Evolutionary conservation across 176 grass and related monocot genomes (phyloP).

Genomic region (Avena insularis): DNA sequence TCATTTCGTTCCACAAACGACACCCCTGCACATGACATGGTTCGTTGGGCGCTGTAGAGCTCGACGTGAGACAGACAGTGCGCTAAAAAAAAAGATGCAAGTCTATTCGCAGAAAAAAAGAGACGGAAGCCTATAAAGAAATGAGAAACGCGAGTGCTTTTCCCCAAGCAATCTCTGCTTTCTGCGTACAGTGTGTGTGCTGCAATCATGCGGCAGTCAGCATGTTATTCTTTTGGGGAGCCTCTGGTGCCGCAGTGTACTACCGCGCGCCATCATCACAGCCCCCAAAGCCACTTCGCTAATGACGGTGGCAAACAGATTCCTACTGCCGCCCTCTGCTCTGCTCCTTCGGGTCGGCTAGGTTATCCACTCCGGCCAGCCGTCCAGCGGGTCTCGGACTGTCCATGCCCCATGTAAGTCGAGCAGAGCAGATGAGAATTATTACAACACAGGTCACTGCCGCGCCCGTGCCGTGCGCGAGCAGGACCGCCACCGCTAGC

Average conservation of each 20-base stretch:
- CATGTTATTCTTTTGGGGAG: slow-evolving; percentile 37
- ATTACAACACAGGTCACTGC: neutral
- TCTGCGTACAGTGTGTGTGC: slow-evolving; percentile 11
- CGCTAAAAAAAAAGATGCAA: neutral
- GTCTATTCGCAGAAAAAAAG: neutral
- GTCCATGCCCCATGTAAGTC: neutral
- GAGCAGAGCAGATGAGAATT: neutral
- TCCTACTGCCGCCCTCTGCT: neutral
- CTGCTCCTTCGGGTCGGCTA: neutral
- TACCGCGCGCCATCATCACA: slow-evolving; percentile 5
- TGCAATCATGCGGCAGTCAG: slow-evolving; percentile 47
- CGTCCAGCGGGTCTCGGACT: neutral
- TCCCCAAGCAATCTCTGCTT: slow-evolving; percentile 23
- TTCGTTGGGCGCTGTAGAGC: neutral
- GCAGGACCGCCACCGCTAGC: slow-evolving; percentile 19
- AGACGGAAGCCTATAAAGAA: neutral
- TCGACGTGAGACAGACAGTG: neutral
- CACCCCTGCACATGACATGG: neutral
- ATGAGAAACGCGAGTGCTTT: neutral
- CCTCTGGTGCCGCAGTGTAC: neutral
- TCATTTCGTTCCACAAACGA: neutral
- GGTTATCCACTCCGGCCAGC: neutral
- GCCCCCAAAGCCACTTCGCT: slow-evolving; percentile 15
- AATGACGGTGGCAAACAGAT: neutral
- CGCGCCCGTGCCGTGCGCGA: neutral